phyloP scores from a whole-genome alignment of 2,329 filamentous ascomycete genomes.

The Aspergillus jensenii region DNA sequence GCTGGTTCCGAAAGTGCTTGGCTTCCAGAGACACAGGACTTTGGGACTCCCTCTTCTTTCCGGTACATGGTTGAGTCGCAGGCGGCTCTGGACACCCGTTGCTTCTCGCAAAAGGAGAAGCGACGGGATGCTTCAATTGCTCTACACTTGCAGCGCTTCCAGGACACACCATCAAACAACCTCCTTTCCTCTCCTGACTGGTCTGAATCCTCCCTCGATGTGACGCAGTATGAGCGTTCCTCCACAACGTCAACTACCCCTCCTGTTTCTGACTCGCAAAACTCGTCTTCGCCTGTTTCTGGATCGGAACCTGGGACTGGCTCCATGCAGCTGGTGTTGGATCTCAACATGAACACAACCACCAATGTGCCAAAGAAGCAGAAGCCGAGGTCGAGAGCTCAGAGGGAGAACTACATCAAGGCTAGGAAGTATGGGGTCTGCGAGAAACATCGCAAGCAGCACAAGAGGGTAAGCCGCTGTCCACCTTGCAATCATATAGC shows the following conservation, averaged over 20 bases:
- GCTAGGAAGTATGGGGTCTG: conserved; percentile 44
- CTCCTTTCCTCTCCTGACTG: conserved; percentile 34
- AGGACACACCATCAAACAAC: conserved; percentile 31
- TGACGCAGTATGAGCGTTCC: conserved; percentile 21
- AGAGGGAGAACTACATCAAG: conserved; percentile 46
- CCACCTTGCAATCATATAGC: not conserved
- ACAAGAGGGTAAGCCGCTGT: conserved; percentile 38
- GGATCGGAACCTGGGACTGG: conserved; percentile 21
- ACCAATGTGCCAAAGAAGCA: conserved; percentile 44
- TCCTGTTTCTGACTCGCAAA: conserved; percentile 15
- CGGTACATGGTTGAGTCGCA: conserved; percentile 37
- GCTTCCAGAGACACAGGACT: conserved; percentile 14
- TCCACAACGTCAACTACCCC: conserved; percentile 23
- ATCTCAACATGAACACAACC: conserved; percentile 45
- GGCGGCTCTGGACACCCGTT: conserved; percentile 37
- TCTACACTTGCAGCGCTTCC: conserved; percentile 40
- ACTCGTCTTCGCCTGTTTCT: conserved; percentile 8
- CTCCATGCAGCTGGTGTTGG: conserved; percentile 40
- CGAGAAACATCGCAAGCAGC: conserved; percentile 45
- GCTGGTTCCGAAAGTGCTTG: conserved; percentile 11
- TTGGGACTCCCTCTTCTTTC: conserved; percentile 19
- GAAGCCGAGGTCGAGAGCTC: conserved; percentile 41
- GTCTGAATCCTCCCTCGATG: conserved; percentile 29
- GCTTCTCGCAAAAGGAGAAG: conserved; percentile 40
- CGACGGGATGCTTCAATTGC: conserved; percentile 43